These are phyloP conservation scores for Cytospora piceicola DNA, from an alignment of 2,329 filamentous ascomycete species.

Conservation along the genomic window DNA sequence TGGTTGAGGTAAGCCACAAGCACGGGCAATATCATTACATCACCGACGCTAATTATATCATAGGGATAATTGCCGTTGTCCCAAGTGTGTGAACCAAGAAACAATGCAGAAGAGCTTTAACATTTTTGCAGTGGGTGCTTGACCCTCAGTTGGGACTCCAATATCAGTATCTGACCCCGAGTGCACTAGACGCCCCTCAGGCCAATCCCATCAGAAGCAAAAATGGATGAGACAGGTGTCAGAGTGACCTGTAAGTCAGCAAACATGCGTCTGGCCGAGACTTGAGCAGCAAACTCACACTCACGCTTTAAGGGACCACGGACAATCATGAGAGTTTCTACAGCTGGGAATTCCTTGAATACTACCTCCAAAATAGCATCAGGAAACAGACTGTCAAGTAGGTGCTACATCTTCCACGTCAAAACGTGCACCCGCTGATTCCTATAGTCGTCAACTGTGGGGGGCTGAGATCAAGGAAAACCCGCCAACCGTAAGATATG, in stretches of 20 bases:
- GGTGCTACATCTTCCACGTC: slow-evolving; percentile 25
- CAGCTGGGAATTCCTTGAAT: slow-evolving; percentile 62
- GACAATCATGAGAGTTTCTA: slow-evolving; percentile 73
- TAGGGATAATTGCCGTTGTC: slow-evolving; percentile 75
- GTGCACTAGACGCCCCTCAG: slow-evolving; percentile 35
- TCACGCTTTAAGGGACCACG: slow-evolving; percentile 61
- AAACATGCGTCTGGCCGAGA: background rate
- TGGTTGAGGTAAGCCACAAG: slow-evolving; percentile 26
- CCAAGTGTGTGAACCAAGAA: slow-evolving; percentile 67
- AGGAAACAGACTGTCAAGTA: slow-evolving; percentile 43
- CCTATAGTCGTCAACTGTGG: slow-evolving; percentile 34
- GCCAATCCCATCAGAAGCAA: slow-evolving; percentile 45
- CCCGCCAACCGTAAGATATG: slow-evolving; percentile 64
- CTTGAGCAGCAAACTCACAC: slow-evolving; percentile 28
- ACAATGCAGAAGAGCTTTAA: slow-evolving; percentile 72
- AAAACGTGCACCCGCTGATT: background rate
- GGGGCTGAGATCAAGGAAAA: slow-evolving; percentile 42
- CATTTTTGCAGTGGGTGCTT: slow-evolving; percentile 62
- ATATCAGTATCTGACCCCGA: background rate
- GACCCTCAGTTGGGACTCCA: slow-evolving; percentile 10
- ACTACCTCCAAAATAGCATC: slow-evolving; percentile 45
- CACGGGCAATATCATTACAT: background rate
- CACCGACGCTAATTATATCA: slow-evolving; percentile 8
- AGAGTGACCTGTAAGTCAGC: slow-evolving; percentile 53
- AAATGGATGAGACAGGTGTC: slow-evolving; percentile 43